phyloP scores from a whole-genome alignment of 2,329 filamentous ascomycete genomes.

The Emmonsiellopsis sp. region DNA sequence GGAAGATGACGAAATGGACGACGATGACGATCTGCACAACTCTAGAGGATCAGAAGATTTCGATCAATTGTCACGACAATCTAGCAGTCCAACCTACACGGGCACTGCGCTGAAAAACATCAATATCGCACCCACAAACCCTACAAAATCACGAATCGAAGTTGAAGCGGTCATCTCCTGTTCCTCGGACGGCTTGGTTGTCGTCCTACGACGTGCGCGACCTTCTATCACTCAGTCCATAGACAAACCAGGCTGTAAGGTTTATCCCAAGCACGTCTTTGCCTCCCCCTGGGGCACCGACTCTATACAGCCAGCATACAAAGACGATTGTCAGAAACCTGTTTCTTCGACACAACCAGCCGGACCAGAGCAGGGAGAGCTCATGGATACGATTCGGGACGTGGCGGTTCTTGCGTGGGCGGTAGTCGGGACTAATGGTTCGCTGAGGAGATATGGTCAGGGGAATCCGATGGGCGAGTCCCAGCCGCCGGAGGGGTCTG shows the following conservation, averaged over 20 bases:
- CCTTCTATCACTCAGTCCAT: slow-evolving; percentile 49
- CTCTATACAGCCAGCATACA: slow-evolving; percentile 40
- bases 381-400: slow-evolving; percentile 74
- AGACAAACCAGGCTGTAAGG: slow-evolving; percentile 32
- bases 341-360: slow-evolving; percentile 32
- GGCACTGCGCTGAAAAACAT: neutral
- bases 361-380: slow-evolving; percentile 46
- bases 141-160: slow-evolving; percentile 43
- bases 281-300: slow-evolving; percentile 70
- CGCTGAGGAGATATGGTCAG: slow-evolving; percentile 53
- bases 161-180: slow-evolving; percentile 87
- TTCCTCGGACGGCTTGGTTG: slow-evolving; percentile 77
- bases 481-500: slow-evolving; percentile 39
- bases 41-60: neutral
- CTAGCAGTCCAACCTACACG: too few species aligned
- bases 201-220: slow-evolving; percentile 65
- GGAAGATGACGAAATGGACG: neutral
- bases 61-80: neutral
- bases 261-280: slow-evolving; percentile 57
- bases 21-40: neutral
- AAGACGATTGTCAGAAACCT: slow-evolving; percentile 6
- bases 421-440: slow-evolving; percentile 69
- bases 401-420: slow-evolving; percentile 78
- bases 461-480: slow-evolving; percentile 56
- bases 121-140: neutral